Evolutionary conservation across 495 filamentous ascomycete genomes (phyloP).

Genomic region (Glonium stellatum): DNA sequence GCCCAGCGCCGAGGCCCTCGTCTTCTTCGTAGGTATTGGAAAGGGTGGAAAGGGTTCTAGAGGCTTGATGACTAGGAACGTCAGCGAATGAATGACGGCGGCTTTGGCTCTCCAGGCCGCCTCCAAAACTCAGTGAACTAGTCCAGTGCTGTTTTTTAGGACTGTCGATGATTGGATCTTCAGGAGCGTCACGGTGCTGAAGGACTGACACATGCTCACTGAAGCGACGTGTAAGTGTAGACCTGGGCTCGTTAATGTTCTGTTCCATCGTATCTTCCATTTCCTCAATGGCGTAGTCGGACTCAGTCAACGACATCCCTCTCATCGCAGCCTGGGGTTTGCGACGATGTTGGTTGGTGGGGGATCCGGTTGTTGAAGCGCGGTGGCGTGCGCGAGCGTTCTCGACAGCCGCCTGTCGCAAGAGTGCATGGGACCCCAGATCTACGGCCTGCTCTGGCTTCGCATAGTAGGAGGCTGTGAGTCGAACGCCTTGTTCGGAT

Average conservation of each 20-base stretch:
- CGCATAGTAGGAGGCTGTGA: conserved; percentile 44
- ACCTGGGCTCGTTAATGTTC: neutral
- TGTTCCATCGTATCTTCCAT: conserved; percentile 14
- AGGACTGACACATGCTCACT: conserved; percentile 18
- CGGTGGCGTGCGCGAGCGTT: conserved; percentile 24
- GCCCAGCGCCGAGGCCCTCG: conserved; percentile 6
- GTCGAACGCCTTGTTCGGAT: conserved; percentile 53
- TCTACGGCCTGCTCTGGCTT: neutral
- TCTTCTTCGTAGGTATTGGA: conserved; percentile 19
- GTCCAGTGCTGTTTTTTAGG: conserved; percentile 71
- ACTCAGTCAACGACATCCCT: neutral
- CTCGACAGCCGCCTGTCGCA: conserved; percentile 20
- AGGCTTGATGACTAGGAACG: conserved; percentile 40
- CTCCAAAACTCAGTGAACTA: conserved; percentile 73
- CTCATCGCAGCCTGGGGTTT: neutral
- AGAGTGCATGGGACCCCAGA: conserved; percentile 6
- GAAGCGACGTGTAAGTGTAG: conserved; percentile 15
- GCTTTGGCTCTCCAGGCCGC: conserved; percentile 68
- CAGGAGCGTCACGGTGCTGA: conserved; percentile 1
- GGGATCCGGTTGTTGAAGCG: conserved; percentile 15
- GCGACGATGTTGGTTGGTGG: conserved; percentile 1
- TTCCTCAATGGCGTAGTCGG: conserved; percentile 25
- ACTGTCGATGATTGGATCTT: conserved; percentile 5
- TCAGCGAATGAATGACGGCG: conserved; percentile 97
- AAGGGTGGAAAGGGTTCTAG: conserved; percentile 1